Base-by-base conservation (phyloP, 192 early-diverging fungal species). In the Chytriomyces sp. region DNA sequence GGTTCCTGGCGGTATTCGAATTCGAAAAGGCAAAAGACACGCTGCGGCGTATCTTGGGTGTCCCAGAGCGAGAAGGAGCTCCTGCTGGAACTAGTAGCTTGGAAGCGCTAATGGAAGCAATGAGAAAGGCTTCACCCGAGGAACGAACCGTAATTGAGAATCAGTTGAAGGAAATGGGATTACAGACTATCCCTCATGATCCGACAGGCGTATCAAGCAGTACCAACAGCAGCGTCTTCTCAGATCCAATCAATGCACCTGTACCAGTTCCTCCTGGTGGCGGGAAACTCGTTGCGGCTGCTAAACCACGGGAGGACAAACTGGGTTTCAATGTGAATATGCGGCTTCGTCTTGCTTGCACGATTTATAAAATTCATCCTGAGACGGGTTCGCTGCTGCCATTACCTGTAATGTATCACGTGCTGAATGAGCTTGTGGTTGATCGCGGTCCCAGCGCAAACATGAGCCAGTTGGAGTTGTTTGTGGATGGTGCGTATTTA, bases 391-490 rank as follows among this genome's bases (percentile, higher is more conserved):
- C 18, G 8, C 8, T 63, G n/a, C 45, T 9, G 9, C 50, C 53
- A 23, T 8, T 48, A 3, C 8, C 60, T 23, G 63, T 23, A 3
- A 91, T 92, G 5, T 97, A 95, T 83, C 89, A 96, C 77, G 94
- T 99, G 44, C 81, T 99, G 69, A 99, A 99, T 69, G 97, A 99
- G 70, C 79, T 99, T 18, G 94, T 96, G 1, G 90, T 99, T 24
- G 97, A 99, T 82, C 92, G 97, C 53, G 89, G 97, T 6, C 96
- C 96, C 9, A 92, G 91, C 64, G 90, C 97, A 4, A 97, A 94
- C 71, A 92, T 99, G 89, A 88, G 89, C 47, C 85, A 94, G 72
- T 84, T 99, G 65, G 87, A 89, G 76, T 75, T 89, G 45, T 89
- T 92, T 86, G 97, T 93, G n/a, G 94, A 99, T 71, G 93, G 95